phyloP scores from a whole-genome alignment of 805 yeast genomes.

The Starmerella vaccinii region DNA sequence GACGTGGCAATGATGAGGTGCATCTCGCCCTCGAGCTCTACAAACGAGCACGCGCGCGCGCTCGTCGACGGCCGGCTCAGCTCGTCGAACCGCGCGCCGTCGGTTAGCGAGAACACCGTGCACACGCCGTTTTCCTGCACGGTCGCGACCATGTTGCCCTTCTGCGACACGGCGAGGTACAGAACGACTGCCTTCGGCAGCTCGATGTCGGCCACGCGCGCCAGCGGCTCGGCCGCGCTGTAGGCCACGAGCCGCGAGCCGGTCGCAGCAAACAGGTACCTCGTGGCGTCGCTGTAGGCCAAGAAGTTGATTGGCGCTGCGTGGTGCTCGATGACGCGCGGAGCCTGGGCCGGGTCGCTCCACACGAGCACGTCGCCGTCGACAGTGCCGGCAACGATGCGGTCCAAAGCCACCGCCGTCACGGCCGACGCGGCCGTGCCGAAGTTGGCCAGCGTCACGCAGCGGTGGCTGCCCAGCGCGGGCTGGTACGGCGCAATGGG shows the following conservation, averaged over 20 bases:
- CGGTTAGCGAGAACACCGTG: slow-evolving; percentile 7
- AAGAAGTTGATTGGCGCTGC: slow-evolving; percentile 7
- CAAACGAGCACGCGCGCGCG: slow-evolving; percentile 14
- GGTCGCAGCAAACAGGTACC: slow-evolving; percentile 19
- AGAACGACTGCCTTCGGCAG: slow-evolving; percentile 3
- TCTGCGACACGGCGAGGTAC: slow-evolving; percentile 10
- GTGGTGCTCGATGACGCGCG: neutral
- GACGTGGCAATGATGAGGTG: slow-evolving; percentile 15
- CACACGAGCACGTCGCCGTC: slow-evolving; percentile 21
- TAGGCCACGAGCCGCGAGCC: slow-evolving; percentile 11
- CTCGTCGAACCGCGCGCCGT: slow-evolving; percentile 1
- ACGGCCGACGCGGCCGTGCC: slow-evolving; percentile 18
- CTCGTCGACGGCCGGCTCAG: slow-evolving; percentile 7
- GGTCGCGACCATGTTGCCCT: slow-evolving; percentile 12
- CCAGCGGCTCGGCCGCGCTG: neutral
- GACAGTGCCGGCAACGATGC: slow-evolving; percentile 20
- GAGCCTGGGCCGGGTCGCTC: slow-evolving; percentile 2
- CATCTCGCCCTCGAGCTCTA: slow-evolving; percentile 9
- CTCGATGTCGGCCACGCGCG: neutral
- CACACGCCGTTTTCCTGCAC: slow-evolving; percentile 15
- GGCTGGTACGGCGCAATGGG: slow-evolving; percentile 8
- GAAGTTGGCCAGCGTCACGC: slow-evolving; percentile 20
- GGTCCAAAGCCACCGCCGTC: slow-evolving; percentile 2
- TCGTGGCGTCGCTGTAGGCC: neutral
- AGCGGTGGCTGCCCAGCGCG: slow-evolving; percentile 1